Conservation (phyloP, 192 early-diverging fungal genomes). For the Borealophlyctis nickersoniae region DNA sequence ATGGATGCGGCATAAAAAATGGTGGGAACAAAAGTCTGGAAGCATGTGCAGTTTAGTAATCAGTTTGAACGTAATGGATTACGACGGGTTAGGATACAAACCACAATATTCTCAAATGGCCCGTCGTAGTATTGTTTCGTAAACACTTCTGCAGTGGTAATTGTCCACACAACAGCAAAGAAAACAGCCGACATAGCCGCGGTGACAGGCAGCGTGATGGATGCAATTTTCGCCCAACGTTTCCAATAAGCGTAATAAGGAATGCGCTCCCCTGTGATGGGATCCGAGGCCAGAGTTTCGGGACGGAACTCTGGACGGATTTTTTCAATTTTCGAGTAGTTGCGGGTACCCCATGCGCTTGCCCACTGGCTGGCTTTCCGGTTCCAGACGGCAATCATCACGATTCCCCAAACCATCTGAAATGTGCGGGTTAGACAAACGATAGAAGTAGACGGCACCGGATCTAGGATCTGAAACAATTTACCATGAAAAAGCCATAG, state of each 20-base stretch:
- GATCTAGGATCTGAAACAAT: background rate
- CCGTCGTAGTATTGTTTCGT: slow-evolving; percentile 80
- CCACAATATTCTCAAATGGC: slow-evolving; percentile 53
- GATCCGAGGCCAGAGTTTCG: slow-evolving; percentile 55
- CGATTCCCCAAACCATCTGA: slow-evolving; percentile 37
- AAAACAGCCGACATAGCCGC: slow-evolving; percentile 58
- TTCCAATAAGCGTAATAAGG: slow-evolving; percentile 72
- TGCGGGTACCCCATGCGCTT: slow-evolving; percentile 70
- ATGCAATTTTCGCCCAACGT: slow-evolving; percentile 46
- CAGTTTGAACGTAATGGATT: background rate
- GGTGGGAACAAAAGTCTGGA: slow-evolving; percentile 66
- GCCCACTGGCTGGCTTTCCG: slow-evolving; percentile 71
- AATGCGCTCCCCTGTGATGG: slow-evolving; percentile 68
- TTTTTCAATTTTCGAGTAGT: slow-evolving; percentile 56
- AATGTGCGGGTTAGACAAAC: background rate
- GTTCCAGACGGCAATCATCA: slow-evolving; percentile 81
- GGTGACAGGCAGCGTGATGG: slow-evolving; percentile 38
- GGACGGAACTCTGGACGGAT: slow-evolving; percentile 70
- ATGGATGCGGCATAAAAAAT: slow-evolving; percentile 71
- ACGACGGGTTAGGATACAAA: slow-evolving; percentile 2
- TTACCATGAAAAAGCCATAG: slow-evolving; percentile 62
- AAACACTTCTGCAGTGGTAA: slow-evolving; percentile 63
- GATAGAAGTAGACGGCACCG: background rate
- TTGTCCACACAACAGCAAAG: slow-evolving; percentile 49
- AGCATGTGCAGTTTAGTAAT: background rate